These are phyloP conservation scores for Oxyria digyna DNA, from an alignment of 148 eudicot genomes.

Conservation along the genomic window DNA sequence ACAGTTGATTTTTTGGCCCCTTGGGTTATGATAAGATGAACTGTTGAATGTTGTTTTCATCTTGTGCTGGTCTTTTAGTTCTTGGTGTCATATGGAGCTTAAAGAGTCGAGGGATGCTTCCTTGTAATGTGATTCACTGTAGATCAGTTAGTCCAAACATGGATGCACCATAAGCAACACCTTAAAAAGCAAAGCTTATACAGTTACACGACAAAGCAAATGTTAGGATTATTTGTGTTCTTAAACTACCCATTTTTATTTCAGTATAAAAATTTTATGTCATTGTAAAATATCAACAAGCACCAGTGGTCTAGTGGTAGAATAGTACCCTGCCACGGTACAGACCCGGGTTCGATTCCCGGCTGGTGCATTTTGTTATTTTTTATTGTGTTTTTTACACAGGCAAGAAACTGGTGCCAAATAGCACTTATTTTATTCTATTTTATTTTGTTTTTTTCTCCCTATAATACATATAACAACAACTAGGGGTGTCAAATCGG, in stretches of 20 bases:
- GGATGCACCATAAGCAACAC: background rate
- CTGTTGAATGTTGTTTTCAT: background rate
- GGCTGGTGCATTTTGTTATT: slow-evolving; percentile 9
- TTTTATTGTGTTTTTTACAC: too few relatives aligned
- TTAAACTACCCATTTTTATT: too few relatives aligned
- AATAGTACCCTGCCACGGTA: slow-evolving; percentile 74
- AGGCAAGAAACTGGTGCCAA: too few relatives aligned
- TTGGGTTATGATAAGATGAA: background rate
- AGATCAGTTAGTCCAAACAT: background rate
- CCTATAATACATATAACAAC: too few relatives aligned
- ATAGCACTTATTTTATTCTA: too few relatives aligned
- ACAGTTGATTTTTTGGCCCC: background rate
- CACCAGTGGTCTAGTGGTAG: slow-evolving; percentile 38
- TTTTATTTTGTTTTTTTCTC: too few relatives aligned
- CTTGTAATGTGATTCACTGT: background rate
- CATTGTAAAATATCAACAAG: background rate
- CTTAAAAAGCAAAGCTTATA: background rate
- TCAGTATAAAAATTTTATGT: background rate
- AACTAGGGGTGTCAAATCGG: too few relatives aligned
- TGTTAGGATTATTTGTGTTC: too few relatives aligned
- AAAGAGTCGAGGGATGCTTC: background rate
- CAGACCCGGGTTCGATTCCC: slow-evolving; percentile 35
- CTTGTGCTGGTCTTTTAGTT: background rate
- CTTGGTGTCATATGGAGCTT: background rate
- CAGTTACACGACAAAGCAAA: too few relatives aligned